Conservation (phyloP, 2,329 filamentous ascomycete species). For the Fonsecaea multimorphosa region DNA sequence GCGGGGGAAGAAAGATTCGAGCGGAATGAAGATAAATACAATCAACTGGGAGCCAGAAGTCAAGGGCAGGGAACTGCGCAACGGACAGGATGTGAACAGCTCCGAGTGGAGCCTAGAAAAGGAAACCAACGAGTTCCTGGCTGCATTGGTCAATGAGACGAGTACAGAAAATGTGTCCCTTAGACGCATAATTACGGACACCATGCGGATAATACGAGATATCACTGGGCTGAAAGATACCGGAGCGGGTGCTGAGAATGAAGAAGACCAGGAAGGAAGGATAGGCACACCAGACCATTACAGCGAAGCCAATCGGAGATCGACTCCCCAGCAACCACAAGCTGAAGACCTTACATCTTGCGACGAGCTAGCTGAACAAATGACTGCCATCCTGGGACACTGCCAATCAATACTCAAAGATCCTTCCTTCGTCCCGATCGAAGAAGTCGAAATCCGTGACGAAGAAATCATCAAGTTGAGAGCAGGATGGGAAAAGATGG, state of each 20-base stretch:
- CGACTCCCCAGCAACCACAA: slow-evolving; percentile 11
- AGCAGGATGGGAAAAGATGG: slow-evolving; percentile 92
- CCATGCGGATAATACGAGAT: slow-evolving; percentile 70
- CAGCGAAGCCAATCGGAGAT: slow-evolving; percentile 25
- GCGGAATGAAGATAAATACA: slow-evolving; percentile 55
- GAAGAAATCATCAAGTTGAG: slow-evolving; percentile 85
- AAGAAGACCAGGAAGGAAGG: slow-evolving; percentile 32
- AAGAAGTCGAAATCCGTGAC: slow-evolving; percentile 91
- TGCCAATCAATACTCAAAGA: slow-evolving; percentile 86
- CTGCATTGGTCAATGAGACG: slow-evolving; percentile 68
- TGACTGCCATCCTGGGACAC: slow-evolving; percentile 79
- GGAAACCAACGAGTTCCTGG: slow-evolving; percentile 87
- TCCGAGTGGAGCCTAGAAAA: slow-evolving; percentile 73
- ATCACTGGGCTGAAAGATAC: slow-evolving; percentile 60
- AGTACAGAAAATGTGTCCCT: slow-evolving; percentile 92
- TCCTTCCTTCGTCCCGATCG: slow-evolving; percentile 92
- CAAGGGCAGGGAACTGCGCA: slow-evolving; percentile 41
- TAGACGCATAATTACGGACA: slow-evolving; percentile 72
- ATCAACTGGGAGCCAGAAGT: slow-evolving; percentile 49
- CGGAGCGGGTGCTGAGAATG: slow-evolving; percentile 27
- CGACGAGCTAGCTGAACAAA: slow-evolving; percentile 72
- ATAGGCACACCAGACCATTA: slow-evolving; percentile 42
- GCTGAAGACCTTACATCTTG: slow-evolving; percentile 60
- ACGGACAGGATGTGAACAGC: slow-evolving; percentile 56
- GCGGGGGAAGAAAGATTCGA: slow-evolving; percentile 60